Conservation (phyloP, 1,284 basidiomycete genomes). For the Tilletia indica region DNA sequence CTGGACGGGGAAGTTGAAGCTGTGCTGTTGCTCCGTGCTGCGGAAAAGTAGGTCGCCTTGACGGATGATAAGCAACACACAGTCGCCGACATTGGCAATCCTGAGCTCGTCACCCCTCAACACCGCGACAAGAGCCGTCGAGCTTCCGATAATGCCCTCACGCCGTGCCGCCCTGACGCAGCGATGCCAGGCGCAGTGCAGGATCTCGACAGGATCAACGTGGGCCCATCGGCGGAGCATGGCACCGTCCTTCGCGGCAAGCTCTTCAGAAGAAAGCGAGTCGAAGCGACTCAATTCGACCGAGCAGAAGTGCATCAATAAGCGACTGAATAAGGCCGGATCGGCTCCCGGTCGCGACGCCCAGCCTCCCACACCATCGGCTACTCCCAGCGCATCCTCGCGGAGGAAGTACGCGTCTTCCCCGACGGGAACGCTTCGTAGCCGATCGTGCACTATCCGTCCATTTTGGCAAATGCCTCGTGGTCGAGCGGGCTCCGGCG, state of each 20-base stretch:
- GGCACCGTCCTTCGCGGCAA: slow-evolving; percentile 35
- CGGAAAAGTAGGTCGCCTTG: slow-evolving; percentile 77
- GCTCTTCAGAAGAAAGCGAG: slow-evolving; percentile 19
- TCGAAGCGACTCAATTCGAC: slow-evolving; percentile 57
- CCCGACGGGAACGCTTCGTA: slow-evolving; percentile 70
- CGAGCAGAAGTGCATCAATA: slow-evolving; percentile 80
- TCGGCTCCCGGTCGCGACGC: slow-evolving; percentile 60
- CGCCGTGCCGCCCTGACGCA: slow-evolving; percentile 57
- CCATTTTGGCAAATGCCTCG: slow-evolving; percentile 44
- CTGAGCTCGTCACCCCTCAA: slow-evolving; percentile 72
- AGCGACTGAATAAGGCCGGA: slow-evolving; percentile 77
- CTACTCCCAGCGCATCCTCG: slow-evolving; percentile 77
- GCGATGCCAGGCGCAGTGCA: slow-evolving; percentile 64
- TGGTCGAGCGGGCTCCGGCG: slow-evolving; percentile 8
- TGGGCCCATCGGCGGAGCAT: slow-evolving; percentile 39
- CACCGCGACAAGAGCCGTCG: slow-evolving; percentile 63
- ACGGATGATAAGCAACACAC: slow-evolving; percentile 74
- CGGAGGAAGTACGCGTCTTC: slow-evolving; percentile 82
- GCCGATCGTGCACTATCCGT: slow-evolving; percentile 45
- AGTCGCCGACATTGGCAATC: slow-evolving; percentile 90
- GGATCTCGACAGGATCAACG: slow-evolving; percentile 62
- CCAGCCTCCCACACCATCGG: slow-evolving; percentile 88
- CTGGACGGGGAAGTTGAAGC: slow-evolving; percentile 88
- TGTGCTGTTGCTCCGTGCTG: slow-evolving; percentile 90
- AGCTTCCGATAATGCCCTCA: slow-evolving; percentile 62